These are phyloP conservation scores for Neurospora pannonica DNA, from an alignment of 495 filamentous ascomycete genomes.

Conservation along the genomic window DNA sequence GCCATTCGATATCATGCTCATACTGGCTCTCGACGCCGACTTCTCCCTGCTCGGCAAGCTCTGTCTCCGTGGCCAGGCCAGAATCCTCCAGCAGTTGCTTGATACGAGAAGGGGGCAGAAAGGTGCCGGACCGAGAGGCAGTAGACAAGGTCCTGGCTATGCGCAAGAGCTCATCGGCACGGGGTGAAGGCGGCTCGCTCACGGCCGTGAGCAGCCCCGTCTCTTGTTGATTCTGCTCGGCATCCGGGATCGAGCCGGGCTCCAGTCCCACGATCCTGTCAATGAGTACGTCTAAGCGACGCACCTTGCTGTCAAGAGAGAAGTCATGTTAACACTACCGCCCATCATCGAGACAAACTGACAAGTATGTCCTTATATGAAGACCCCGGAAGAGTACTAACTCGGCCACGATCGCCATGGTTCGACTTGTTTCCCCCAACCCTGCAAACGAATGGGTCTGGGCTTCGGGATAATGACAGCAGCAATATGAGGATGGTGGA, in stretches of 20 bases:
- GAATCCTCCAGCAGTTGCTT: slow-evolving; percentile 51
- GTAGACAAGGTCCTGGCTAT: slow-evolving; percentile 62
- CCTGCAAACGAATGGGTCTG: neutral
- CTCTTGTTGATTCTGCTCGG: slow-evolving; percentile 1
- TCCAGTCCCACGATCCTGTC: slow-evolving; percentile 50
- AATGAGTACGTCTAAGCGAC: slow-evolving; percentile 66
- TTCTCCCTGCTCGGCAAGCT: slow-evolving; percentile 8
- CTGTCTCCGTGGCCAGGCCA: slow-evolving; percentile 19
- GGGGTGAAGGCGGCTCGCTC: slow-evolving; percentile 24
- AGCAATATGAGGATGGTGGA: neutral
- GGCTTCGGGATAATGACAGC: neutral
- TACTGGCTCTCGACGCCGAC: slow-evolving; percentile 32
- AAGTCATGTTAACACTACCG: neutral
- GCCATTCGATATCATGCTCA: slow-evolving; percentile 75
- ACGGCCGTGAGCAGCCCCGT: slow-evolving; percentile 3
- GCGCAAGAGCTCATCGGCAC: slow-evolving; percentile 45
- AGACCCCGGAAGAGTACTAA: slow-evolving; percentile 31
- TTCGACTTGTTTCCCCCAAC: neutral
- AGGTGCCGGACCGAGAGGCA: slow-evolving; percentile 44
- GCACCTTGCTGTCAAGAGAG: slow-evolving; percentile 54
- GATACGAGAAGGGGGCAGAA: slow-evolving; percentile 45
- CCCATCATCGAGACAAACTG: neutral
- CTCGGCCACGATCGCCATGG: slow-evolving; percentile 62
- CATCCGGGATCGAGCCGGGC: slow-evolving; percentile 15
- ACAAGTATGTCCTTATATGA: neutral